Evolutionary conservation across 2,329 filamentous ascomycete genomes (phyloP).

Genomic region (Penicillium olsonii): DNA sequence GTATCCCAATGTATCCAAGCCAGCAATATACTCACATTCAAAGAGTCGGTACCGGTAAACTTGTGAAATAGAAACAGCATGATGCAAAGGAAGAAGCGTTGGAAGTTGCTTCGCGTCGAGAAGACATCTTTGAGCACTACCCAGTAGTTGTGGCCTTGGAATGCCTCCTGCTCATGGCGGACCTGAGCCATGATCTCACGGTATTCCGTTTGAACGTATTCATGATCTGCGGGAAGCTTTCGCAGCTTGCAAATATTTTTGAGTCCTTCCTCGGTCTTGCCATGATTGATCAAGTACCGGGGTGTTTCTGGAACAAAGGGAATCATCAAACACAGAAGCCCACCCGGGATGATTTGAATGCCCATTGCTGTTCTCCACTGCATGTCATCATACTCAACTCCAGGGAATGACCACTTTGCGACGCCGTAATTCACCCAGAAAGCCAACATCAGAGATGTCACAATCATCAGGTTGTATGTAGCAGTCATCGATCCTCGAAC

Average conservation of each 20-base stretch:
- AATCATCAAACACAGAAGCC: conserved; percentile 37
- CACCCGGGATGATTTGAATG: conserved; percentile 43
- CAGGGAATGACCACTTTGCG: conserved; percentile 16
- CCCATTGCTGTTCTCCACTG: conserved; percentile 42
- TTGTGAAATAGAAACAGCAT: conserved; percentile 47
- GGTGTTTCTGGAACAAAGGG: conserved; percentile 41
- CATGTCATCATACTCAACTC: conserved; percentile 26
- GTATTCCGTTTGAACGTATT: conserved; percentile 42
- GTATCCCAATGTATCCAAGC: not conserved
- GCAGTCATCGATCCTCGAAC: conserved; percentile 45
- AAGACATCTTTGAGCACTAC: conserved; percentile 38
- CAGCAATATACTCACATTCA: conserved; percentile 29
- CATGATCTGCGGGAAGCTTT: conserved; percentile 40
- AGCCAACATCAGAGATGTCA: conserved; percentile 37
- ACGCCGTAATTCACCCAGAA: conserved; percentile 34
- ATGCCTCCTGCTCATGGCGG: conserved; percentile 30
- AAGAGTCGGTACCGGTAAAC: conserved; percentile 43
- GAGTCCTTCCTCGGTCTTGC: conserved; percentile 38
- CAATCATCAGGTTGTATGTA: conserved; percentile 45
- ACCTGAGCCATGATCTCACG: conserved; percentile 41
- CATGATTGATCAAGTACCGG: conserved; percentile 38
- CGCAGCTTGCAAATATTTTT: conserved; percentile 42
- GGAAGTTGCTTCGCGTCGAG: conserved; percentile 32
- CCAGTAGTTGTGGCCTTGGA: conserved; percentile 34
- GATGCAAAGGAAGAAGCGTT: conserved; percentile 37